Conservation (phyloP, 2,329 filamentous ascomycete genomes). For the Talaromyces pinophilus region DNA sequence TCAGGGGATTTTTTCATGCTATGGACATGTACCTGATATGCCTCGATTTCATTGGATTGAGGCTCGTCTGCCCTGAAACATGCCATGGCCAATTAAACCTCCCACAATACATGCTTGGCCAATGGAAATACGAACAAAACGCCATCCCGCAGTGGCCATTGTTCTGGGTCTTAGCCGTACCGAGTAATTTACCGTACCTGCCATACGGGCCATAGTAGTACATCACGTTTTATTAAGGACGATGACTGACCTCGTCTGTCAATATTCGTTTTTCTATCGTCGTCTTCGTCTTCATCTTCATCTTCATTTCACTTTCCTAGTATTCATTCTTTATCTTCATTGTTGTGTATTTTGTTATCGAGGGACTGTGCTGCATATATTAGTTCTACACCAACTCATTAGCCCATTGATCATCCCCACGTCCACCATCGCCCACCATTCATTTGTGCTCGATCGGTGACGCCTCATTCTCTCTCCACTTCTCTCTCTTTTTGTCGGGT, state of each 20-base stretch:
- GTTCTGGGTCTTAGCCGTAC: neutral
- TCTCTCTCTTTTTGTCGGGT: neutral
- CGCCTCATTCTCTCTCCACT: conserved; percentile 2
- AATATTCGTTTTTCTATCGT: neutral
- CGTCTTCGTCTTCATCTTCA: neutral
- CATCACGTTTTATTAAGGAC: neutral
- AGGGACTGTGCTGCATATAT: neutral
- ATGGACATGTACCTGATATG: neutral
- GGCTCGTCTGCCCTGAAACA: conserved; percentile 11
- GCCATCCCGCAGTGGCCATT: conserved; percentile 1
- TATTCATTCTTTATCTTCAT: neutral
- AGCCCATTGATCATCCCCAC: conserved; percentile 9
- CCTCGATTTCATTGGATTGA: conserved; percentile 1
- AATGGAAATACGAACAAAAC: neutral
- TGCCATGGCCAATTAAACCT: neutral
- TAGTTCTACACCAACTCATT: neutral
- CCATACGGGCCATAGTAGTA: neutral
- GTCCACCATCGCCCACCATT: neutral
- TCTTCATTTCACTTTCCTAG: neutral
- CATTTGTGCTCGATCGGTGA: conserved; percentile 2
- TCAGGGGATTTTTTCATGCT: neutral
- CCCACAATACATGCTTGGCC: neutral
- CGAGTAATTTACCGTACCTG: conserved; percentile 4
- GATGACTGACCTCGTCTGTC: neutral
- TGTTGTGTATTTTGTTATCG: neutral